A percentile compares a stretch with the other conserved stretches of the same genome.
Conservation (phyloP, 345 rosid genomes). For the Eutrema yunnanense region DNA sequence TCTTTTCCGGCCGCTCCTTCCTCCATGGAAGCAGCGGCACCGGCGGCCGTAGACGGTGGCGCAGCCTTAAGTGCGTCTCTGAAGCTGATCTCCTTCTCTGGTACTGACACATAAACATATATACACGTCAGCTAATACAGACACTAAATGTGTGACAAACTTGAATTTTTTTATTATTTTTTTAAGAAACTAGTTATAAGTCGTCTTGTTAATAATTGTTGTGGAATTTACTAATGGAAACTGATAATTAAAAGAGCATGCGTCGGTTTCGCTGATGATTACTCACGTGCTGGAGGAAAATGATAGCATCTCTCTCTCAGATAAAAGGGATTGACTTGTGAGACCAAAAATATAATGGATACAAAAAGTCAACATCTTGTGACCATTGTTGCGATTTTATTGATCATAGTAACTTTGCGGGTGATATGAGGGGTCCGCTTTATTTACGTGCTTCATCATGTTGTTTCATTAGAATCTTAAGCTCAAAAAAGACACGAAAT, state of each 20-base stretch:
- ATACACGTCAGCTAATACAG: constrained; percentile 19
- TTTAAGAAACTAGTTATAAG: not conserved
- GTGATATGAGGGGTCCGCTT: constrained; percentile 22
- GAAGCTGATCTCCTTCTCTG: constrained; percentile 82
- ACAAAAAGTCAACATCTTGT: constrained; percentile 19
- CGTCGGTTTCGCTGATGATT: constrained; percentile 32
- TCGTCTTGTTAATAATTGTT: not conserved
- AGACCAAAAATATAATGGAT: not conserved
- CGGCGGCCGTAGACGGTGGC: not conserved
- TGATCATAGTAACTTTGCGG: constrained; percentile 22
- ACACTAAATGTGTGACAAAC: not conserved
- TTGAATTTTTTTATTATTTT: not conserved
- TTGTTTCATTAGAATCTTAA: constrained; percentile 9
- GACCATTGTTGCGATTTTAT: constrained; percentile 16
- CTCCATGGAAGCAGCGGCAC: constrained; percentile 27
- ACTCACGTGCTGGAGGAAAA: constrained; percentile 49
- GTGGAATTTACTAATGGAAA: not conserved
- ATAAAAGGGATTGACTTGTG: constrained; percentile 8
- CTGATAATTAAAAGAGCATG: not conserved
- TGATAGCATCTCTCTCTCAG: constrained; percentile 13
- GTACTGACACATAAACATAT: constrained; percentile 39
- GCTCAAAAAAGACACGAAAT: not conserved
- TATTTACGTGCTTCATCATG: constrained; percentile 29
- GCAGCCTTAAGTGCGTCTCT: constrained; percentile 38
- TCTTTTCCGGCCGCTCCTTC: constrained; percentile 38